A percentile compares a stretch with the other conserved stretches of the same genome.
These are phyloP conservation scores for Taiozyma sp. DNA, from an alignment of 1,139 yeast genomes.

Conservation along the genomic window DNA sequence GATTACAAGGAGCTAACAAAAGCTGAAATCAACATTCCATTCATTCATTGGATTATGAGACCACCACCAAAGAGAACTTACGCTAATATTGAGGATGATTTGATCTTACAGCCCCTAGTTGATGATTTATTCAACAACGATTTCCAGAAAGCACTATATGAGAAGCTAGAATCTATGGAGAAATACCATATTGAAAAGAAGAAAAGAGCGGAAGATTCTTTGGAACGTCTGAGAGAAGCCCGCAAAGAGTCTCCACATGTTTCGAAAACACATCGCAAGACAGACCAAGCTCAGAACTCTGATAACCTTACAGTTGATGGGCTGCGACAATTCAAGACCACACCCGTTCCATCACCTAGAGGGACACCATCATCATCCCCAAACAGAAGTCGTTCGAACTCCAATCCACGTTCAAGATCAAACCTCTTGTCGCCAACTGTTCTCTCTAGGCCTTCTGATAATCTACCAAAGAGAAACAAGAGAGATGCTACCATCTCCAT, in stretches of 20 bases:
- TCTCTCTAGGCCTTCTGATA: constrained; percentile 18
- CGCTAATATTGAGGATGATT: constrained; percentile 9
- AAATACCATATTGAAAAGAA: constrained; percentile 10
- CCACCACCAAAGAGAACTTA: constrained; percentile 14
- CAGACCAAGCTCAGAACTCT: constrained; percentile 1
- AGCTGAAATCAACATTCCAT: constrained; percentile 10
- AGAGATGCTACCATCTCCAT: not conserved
- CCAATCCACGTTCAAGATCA: constrained; percentile 1
- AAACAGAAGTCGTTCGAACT: constrained; percentile 14
- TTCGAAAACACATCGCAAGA: not conserved
- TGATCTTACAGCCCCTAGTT: constrained; percentile 6
- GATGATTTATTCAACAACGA: constrained; percentile 10
- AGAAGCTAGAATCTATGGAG: constrained; percentile 14
- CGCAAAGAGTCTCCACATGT: constrained; percentile 3
- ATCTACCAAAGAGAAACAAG: constrained; percentile 14
- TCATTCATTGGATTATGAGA: constrained; percentile 18
- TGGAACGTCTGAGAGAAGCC: constrained; percentile 7
- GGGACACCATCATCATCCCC: constrained; percentile 15
- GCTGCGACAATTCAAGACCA: constrained; percentile 19
- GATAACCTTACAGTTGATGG: constrained; percentile 14
- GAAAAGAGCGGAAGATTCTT: constrained; percentile 14
- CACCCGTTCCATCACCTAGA: constrained; percentile 13
- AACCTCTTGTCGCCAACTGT: constrained; percentile 5
- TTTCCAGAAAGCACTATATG: constrained; percentile 7
- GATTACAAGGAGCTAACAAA: not conserved